Conservation (phyloP, 2,329 filamentous ascomycete genomes). For the Pestalotiopsis sp. region DNA sequence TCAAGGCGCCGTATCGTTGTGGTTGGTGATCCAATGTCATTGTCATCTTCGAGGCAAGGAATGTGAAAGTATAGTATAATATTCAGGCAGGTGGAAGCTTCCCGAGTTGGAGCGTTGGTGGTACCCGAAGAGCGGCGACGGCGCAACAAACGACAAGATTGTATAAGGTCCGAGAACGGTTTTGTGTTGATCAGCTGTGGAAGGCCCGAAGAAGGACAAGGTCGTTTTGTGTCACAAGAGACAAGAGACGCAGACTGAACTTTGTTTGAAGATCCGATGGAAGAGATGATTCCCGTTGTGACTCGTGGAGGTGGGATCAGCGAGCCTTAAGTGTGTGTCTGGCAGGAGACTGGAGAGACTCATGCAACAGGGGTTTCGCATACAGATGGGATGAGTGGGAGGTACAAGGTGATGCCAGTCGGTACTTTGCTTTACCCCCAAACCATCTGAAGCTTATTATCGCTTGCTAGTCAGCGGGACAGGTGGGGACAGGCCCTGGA, state of each 20-base stretch:
- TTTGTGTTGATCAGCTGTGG: constrained; percentile 53
- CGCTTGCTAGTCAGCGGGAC: constrained; percentile 42
- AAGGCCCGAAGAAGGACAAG: constrained; percentile 37
- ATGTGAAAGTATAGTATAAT: constrained; percentile 19
- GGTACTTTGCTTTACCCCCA: constrained; percentile 35
- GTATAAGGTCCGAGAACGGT: constrained; percentile 28
- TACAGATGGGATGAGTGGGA: constrained; percentile 24
- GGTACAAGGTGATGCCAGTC: constrained; percentile 38
- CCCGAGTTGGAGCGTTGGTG: not conserved
- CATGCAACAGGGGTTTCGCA: constrained; percentile 35
- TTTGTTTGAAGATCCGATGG: constrained; percentile 32
- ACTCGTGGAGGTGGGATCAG: constrained; percentile 52
- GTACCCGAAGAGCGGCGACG: constrained; percentile 8
- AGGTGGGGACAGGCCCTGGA: constrained; percentile 35
- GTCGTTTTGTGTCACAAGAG: constrained; percentile 40
- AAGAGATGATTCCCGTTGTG: constrained; percentile 35
- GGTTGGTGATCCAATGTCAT: constrained; percentile 94
- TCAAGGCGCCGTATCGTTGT: constrained; percentile 74
- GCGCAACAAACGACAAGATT: constrained; percentile 15
- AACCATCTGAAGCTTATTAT: constrained; percentile 45
- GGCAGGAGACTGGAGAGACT: constrained; percentile 34
- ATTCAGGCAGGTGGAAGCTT: constrained; percentile 12
- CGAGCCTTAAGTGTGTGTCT: constrained; percentile 57
- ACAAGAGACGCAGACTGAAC: constrained; percentile 22
- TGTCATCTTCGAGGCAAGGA: constrained; percentile 66